These are phyloP conservation scores for Guyanaporus albipodus DNA, from an alignment of 768 basidiomycete species.

Conservation along the genomic window DNA sequence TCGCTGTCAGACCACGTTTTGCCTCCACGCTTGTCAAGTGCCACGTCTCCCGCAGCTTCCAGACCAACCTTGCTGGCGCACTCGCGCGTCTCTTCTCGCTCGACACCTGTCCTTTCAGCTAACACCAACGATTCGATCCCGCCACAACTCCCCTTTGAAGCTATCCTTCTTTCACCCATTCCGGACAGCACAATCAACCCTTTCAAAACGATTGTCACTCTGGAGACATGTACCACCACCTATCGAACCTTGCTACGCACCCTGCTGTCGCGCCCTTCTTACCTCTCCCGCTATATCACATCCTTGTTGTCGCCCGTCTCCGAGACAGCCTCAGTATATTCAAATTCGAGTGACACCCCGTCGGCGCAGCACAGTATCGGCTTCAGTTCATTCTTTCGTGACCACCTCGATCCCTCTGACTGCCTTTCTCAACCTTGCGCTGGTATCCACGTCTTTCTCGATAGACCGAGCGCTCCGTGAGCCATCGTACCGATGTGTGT, in stretches of 20 bases:
- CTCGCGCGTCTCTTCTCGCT: slow-evolving; percentile 36
- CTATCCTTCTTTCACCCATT: slow-evolving; percentile 60
- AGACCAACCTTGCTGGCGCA: slow-evolving; percentile 21
- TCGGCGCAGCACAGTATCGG: slow-evolving; percentile 20
- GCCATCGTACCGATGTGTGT: slow-evolving; percentile 26
- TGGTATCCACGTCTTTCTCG: slow-evolving; percentile 69
- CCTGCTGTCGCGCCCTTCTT: slow-evolving; percentile 63
- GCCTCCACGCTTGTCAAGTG: slow-evolving; percentile 34
- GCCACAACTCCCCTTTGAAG: slow-evolving; percentile 54
- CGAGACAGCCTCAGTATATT: slow-evolving; percentile 53
- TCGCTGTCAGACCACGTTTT: slow-evolving; percentile 21
- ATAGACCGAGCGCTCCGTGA: slow-evolving; percentile 76
- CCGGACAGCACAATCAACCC: slow-evolving; percentile 49
- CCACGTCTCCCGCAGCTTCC: slow-evolving; percentile 25
- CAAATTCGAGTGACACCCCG: slow-evolving; percentile 41
- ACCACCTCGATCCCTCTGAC: slow-evolving; percentile 61
- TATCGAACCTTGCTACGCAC: slow-evolving; percentile 66
- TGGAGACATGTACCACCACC: slow-evolving; percentile 70
- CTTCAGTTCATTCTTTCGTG: slow-evolving; percentile 52
- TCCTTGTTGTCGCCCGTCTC: slow-evolving; percentile 43
- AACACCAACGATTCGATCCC: slow-evolving; percentile 43
- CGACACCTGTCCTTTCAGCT: slow-evolving; percentile 49
- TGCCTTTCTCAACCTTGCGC: slow-evolving; percentile 44
- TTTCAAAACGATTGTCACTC: slow-evolving; percentile 59
- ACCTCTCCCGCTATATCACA: slow-evolving; percentile 55